Percentiles rank a stretch among this genome's conserved stretches.
Evolutionary conservation across 106 monocot species (phyloP).

Genomic region (Posidonia australis): DNA sequence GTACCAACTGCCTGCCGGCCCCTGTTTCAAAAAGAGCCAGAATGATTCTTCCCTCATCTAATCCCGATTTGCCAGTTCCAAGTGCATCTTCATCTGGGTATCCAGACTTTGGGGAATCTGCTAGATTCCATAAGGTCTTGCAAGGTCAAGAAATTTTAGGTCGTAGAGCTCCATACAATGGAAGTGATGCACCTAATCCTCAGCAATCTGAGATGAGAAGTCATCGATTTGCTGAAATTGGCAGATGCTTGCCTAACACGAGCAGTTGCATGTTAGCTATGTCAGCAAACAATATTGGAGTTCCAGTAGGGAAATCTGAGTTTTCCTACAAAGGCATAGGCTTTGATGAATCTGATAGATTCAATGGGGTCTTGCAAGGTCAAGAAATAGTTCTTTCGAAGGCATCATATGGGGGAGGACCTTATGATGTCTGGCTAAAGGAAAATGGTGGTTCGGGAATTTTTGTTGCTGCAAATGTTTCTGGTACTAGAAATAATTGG

Average conservation of each 20-base stretch:
- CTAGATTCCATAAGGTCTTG: constrained; percentile 32
- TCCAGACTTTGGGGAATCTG: constrained; percentile 19
- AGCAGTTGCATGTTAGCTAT: constrained; percentile 13
- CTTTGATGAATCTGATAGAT: constrained; percentile 65
- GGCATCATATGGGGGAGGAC: constrained; percentile 15
- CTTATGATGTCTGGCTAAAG: background rate
- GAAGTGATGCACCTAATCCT: background rate
- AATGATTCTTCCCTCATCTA: background rate
- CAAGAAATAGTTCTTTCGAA: constrained; percentile 64
- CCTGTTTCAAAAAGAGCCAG: constrained; percentile 14
- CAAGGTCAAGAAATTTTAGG: constrained; percentile 36
- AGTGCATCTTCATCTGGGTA: constrained; percentile 9
- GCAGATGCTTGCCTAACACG: constrained; percentile 20
- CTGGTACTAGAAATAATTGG: background rate
- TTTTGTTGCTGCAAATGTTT: background rate
- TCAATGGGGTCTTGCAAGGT: constrained; percentile 99
- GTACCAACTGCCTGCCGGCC: background rate
- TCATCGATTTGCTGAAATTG: constrained; percentile 24
- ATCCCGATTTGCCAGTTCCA: constrained; percentile 10
- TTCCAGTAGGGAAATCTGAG: constrained; percentile 29
- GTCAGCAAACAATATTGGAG: constrained; percentile 18
- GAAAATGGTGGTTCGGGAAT: constrained; percentile 3
- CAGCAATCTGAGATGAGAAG: constrained; percentile 11
- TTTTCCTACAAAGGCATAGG: constrained; percentile 39
- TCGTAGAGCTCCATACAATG: constrained; percentile 5